A percentile compares a stretch with the other conserved stretches of the same genome.
Conservation (phyloP, 2,329 filamentous ascomycete genomes). For the Neoascochyta sp. region DNA sequence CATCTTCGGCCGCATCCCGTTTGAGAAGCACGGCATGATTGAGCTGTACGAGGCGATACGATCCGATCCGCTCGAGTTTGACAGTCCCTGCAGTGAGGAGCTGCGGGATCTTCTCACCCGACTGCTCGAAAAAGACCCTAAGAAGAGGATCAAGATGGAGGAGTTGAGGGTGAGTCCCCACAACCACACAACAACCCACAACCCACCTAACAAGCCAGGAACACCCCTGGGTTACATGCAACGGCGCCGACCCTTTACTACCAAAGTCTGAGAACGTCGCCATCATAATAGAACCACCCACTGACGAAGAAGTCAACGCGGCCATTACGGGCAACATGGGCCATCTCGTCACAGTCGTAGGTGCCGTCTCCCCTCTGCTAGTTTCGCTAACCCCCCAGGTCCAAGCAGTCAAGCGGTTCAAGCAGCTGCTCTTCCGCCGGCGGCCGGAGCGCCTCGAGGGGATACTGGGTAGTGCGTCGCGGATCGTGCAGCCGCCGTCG, state of each 20-base stretch:
- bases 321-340: constrained; percentile 90
- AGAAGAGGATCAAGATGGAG: constrained; percentile 76
- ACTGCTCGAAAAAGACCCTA: constrained; percentile 80
- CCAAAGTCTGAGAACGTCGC: constrained; percentile 82
- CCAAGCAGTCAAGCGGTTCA: constrained; percentile 89
- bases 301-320: constrained; percentile 82
- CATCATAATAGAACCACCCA: constrained; percentile 75
- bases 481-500: constrained; percentile 56
- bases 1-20: constrained; percentile 82
- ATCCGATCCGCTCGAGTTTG: constrained; percentile 61
- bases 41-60: constrained; percentile 90
- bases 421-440: constrained; percentile 62
- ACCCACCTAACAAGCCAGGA: constrained; percentile 52
- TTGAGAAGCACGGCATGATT: constrained; percentile 72
- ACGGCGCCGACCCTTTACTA: constrained; percentile 72
- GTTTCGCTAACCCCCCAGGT: constrained; percentile 54
- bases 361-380: constrained; percentile 12
- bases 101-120: constrained; percentile 71
- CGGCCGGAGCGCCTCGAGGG: constrained; percentile 55
- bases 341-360: constrained; percentile 76
- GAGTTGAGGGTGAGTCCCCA: constrained; percentile 66
- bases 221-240: constrained; percentile 88
- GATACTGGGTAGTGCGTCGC: constrained; percentile 56
- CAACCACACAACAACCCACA: background rate
- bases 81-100: constrained; percentile 59